Conservation (phyloP, 352 stramenopile species). For the Albugo laibachii region DNA sequence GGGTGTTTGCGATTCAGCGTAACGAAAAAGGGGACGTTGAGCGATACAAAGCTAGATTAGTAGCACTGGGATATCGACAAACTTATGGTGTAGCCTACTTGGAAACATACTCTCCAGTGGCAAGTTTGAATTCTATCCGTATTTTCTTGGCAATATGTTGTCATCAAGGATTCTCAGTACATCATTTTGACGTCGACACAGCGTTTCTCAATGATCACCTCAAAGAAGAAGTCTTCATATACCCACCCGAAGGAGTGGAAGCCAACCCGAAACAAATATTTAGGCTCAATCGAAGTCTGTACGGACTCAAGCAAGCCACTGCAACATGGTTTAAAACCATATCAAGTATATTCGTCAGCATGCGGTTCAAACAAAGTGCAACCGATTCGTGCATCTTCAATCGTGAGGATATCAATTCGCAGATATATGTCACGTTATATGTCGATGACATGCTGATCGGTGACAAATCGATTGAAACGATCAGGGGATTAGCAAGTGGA, state of each 20-base stretch:
- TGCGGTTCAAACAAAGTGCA: conserved; percentile 1
- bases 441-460: background rate
- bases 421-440: background rate
- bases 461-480: background rate
- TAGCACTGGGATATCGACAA: conserved; percentile 3
- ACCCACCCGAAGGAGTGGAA: conserved; percentile 4
- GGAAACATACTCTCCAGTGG: conserved; percentile 6
- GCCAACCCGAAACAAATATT: conserved; percentile 9
- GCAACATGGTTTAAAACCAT: conserved; percentile 13
- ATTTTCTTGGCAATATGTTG: conserved; percentile 3
- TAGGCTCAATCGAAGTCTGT: conserved; percentile 9
- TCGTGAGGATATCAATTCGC: background rate
- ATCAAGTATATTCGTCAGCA: conserved; percentile 1
- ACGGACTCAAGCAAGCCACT: conserved; percentile 17
- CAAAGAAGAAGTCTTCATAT: conserved; percentile 11
- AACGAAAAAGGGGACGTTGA: conserved; percentile 4
- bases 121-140: conserved; percentile 4
- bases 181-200: conserved; percentile 13
- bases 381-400: background rate
- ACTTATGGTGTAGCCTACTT: conserved; percentile 5
- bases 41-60: conserved; percentile 6
- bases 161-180: background rate
- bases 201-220: conserved; percentile 17
- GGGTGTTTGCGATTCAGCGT: conserved; percentile 7
- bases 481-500: background rate